phyloP scores from a whole-genome alignment of 2,329 filamentous ascomycete genomes.

The Pestalotiopsis fici region DNA sequence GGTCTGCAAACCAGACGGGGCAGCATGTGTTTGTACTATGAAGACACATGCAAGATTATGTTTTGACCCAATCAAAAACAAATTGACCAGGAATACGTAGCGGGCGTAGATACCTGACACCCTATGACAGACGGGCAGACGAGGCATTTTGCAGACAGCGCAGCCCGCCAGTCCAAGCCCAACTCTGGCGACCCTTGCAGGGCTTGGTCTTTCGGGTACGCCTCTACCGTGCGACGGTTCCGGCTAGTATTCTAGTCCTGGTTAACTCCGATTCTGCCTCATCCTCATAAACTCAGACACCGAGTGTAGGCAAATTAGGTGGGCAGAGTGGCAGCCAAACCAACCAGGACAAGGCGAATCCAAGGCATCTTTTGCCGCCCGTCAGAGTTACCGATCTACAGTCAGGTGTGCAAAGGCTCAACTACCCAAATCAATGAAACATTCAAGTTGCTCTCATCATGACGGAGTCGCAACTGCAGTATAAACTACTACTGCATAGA shows the following conservation, averaged over 20 bases:
- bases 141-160: not conserved
- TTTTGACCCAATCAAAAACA: not conserved
- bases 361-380: no score
- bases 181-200: not conserved
- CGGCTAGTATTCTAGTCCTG: not conserved
- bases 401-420: no score
- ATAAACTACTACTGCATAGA: not conserved
- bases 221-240: not conserved
- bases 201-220: not conserved
- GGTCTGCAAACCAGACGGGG: not conserved
- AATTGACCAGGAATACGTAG: not conserved
- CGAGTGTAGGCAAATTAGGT: no score
- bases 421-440: no score
- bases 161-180: not conserved
- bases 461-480: not conserved
- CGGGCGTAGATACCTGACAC: no score
- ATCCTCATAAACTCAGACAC: no score
- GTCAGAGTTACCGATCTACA: no score
- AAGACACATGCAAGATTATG: not conserved
- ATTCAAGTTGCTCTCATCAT: no score
- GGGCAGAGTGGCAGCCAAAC: no score
- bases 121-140: no score
- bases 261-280: not conserved
- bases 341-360: no score
- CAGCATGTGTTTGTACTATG: not conserved